Conservation (phyloP, 1,284 basidiomycete genomes). For the Ustilago loliicola region DNA sequence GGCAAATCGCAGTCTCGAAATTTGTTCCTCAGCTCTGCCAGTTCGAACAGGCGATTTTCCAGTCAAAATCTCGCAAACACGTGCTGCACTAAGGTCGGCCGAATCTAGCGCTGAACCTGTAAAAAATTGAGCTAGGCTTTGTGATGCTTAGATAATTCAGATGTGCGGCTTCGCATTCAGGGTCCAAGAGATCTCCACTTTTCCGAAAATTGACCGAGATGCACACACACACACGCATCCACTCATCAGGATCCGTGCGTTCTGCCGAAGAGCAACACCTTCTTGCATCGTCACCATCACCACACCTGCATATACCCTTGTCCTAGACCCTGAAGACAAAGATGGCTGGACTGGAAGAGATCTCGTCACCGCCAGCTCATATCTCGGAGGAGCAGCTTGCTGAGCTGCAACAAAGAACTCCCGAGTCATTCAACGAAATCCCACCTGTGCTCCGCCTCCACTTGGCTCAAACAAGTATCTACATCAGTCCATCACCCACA, state of each 20-base stretch:
- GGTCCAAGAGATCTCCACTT: slow-evolving; percentile 19
- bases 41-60: too few relatives aligned
- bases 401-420: slow-evolving; percentile 47
- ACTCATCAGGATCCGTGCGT: slow-evolving; percentile 16
- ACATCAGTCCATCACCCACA: slow-evolving; percentile 43
- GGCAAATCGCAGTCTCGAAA: too few relatives aligned
- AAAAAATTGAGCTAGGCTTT: background rate
- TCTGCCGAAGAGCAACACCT: background rate
- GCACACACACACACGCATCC: slow-evolving; percentile 4
- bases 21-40: too few relatives aligned
- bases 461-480: slow-evolving; percentile 32
- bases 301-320: background rate
- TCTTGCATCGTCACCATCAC: background rate
- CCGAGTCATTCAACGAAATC: slow-evolving; percentile 42
- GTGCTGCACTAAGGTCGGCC: background rate
- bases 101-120: background rate
- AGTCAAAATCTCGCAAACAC: too few relatives aligned
- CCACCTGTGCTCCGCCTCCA: slow-evolving; percentile 39
- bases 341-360: slow-evolving; percentile 26
- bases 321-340: background rate
- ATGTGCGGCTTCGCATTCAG: background rate
- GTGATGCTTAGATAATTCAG: slow-evolving; percentile 10
- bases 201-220: slow-evolving; percentile 17
- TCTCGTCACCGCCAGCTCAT: slow-evolving; percentile 32
- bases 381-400: slow-evolving; percentile 26